Evolutionary conservation across 805 yeast genomes (phyloP).

Genomic region (Kodamaea kaohsiungensis): DNA sequence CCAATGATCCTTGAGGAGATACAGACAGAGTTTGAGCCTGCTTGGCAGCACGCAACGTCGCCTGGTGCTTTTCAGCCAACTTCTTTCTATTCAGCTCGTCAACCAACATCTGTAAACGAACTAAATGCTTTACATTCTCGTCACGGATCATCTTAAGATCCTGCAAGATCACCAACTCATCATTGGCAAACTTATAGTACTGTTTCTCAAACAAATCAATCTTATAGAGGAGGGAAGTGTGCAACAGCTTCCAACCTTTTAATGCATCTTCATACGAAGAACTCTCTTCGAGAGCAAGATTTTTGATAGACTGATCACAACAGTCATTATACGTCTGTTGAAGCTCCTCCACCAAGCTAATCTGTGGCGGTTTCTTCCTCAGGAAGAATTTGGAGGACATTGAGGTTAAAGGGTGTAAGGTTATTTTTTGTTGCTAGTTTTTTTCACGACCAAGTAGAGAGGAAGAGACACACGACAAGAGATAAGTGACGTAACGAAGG

Average conservation of each 20-base stretch:
- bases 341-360: constrained; percentile 51
- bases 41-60: constrained; percentile 12
- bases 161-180: constrained; percentile 26
- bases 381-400: constrained; percentile 10
- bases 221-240: constrained; percentile 57
- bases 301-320: constrained; percentile 58
- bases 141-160: constrained; percentile 41
- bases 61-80: constrained; percentile 14
- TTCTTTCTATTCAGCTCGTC: constrained; percentile 36
- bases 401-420: background rate
- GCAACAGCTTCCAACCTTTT: constrained; percentile 75
- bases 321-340: constrained; percentile 61
- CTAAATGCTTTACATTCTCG: constrained; percentile 44
- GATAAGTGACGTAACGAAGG: background rate
- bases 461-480: background rate
- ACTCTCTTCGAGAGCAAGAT: constrained; percentile 58
- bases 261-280: constrained; percentile 55
- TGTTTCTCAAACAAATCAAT: constrained; percentile 53
- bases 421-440: constrained; percentile 1
- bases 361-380: constrained; percentile 60
- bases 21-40: constrained; percentile 1
- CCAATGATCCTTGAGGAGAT: background rate
- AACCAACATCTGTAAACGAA: constrained; percentile 39
- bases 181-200: constrained; percentile 26
- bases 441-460: background rate